phyloP scores from a whole-genome alignment of 2,329 filamentous ascomycete genomes.

The Penicillium sp. region DNA sequence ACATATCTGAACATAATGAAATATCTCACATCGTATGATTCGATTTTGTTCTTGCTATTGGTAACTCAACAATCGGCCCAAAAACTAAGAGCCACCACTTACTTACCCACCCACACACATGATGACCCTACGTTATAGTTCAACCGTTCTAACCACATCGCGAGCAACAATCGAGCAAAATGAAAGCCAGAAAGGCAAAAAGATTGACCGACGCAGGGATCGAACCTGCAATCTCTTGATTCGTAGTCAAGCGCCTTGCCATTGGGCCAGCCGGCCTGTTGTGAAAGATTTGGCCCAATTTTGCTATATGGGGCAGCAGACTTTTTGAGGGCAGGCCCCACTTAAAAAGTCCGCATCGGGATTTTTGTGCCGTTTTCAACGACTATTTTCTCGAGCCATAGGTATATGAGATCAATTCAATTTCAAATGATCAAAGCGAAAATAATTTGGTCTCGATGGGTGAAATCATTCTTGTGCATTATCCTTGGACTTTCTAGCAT shows the following conservation, averaged over 20 bases:
- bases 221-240: slow-evolving; percentile 55
- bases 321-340: neutral
- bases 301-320: neutral
- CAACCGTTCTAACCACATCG: neutral
- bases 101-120: neutral
- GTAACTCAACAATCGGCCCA: too few species aligned
- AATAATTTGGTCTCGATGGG: neutral
- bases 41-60: neutral
- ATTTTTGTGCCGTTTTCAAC: neutral
- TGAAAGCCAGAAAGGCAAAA: neutral
- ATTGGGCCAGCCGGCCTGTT: slow-evolving; percentile 38
- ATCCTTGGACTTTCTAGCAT: neutral
- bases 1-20: neutral
- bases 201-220: slow-evolving; percentile 34
- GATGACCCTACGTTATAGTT: too few species aligned
- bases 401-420: neutral
- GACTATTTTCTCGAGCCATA: neutral
- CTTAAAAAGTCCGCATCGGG: neutral
- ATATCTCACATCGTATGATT: neutral
- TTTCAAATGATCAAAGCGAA: neutral
- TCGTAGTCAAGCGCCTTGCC: slow-evolving; percentile 55
- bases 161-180: neutral
- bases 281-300: neutral
- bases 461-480: neutral
- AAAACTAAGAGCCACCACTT: neutral